phyloP scores from a whole-genome alignment of 2,329 filamentous ascomycete species.

The Aspergillus sp. region DNA sequence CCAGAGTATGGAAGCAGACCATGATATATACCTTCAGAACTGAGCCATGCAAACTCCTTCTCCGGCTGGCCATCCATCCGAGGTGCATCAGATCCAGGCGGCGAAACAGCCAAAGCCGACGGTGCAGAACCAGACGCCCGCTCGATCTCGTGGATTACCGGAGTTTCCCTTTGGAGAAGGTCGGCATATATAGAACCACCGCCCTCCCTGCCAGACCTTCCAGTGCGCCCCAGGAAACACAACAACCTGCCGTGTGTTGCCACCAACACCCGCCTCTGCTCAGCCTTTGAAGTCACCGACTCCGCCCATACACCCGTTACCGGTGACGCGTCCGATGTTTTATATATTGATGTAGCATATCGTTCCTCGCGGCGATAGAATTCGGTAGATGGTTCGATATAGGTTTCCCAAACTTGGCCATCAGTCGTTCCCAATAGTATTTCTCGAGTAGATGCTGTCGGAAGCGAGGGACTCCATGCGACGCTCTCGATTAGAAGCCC shows the following conservation, averaged over 20 bases:
- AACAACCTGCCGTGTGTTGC: conserved; percentile 75
- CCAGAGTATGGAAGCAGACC: conserved; percentile 73
- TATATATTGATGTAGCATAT: conserved; percentile 82
- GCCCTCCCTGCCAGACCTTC: conserved; percentile 71
- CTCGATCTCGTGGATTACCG: conserved; percentile 71
- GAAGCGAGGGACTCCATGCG: conserved; percentile 91
- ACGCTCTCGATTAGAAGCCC: conserved; percentile 85
- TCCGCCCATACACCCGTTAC: conserved; percentile 87
- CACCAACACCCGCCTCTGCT: conserved; percentile 75
- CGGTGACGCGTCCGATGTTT: conserved; percentile 71
- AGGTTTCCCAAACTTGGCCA: conserved; percentile 91
- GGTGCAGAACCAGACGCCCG: conserved; percentile 59
- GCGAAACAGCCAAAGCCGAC: conserved; percentile 73
- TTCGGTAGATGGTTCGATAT: conserved; percentile 89
- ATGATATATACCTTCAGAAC: conserved; percentile 80
- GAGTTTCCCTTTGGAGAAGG: conserved; percentile 84
- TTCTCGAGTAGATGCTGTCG: conserved; percentile 90
- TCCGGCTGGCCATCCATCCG: conserved; percentile 57
- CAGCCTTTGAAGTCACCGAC: conserved; percentile 63
- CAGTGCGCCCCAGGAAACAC: conserved; percentile 77
- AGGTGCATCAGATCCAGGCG: conserved; percentile 65
- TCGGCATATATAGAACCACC: conserved; percentile 81
- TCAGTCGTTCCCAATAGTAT: conserved; percentile 91
- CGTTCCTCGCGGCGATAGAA: conserved; percentile 95
- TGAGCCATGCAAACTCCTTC: conserved; percentile 78